Conservation (phyloP, 306 rosid species). For the Vigna hirtella region DNA sequence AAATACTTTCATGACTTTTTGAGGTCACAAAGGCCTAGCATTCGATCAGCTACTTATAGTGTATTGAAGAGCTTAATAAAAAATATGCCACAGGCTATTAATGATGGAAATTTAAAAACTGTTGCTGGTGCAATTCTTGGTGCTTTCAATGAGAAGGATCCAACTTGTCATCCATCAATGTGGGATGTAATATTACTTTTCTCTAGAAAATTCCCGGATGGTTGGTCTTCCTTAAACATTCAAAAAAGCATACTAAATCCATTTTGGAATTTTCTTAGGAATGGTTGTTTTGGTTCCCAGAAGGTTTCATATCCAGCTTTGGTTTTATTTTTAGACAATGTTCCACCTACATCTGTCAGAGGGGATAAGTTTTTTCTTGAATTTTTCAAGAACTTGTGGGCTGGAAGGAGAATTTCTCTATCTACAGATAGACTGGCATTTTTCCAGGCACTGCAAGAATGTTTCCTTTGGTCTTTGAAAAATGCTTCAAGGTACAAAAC, state of each 20-base stretch:
- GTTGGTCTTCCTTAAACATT: constrained; percentile 80
- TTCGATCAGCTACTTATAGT: constrained; percentile 86
- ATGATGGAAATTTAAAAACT: constrained; percentile 73
- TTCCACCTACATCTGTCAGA: constrained; percentile 72
- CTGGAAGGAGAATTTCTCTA: constrained; percentile 66
- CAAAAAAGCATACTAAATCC: constrained; percentile 79
- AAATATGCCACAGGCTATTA: constrained; percentile 77
- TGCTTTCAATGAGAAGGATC: constrained; percentile 89
- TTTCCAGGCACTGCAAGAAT: constrained; percentile 84
- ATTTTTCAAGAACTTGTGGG: constrained; percentile 84
- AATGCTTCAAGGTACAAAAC: constrained; percentile 78
- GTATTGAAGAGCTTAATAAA: constrained; percentile 75
- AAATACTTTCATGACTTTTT: constrained; percentile 69
- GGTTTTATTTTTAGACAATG: constrained; percentile 70
- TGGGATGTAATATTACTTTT: constrained; percentile 88
- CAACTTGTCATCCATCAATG: constrained; percentile 86
- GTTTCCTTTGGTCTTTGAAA: constrained; percentile 81
- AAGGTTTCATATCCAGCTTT: constrained; percentile 85
- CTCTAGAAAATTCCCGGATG: constrained; percentile 76
- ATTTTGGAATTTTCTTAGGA: constrained; percentile 85
- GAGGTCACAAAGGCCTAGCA: constrained; percentile 74
- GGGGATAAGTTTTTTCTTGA: constrained; percentile 79
- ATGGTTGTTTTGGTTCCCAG: constrained; percentile 93
- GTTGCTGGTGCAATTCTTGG: constrained; percentile 80
- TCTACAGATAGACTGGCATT: constrained; percentile 69